phyloP scores from a whole-genome alignment of 2,329 filamentous ascomycete species.

The Ophiostoma sp. region DNA sequence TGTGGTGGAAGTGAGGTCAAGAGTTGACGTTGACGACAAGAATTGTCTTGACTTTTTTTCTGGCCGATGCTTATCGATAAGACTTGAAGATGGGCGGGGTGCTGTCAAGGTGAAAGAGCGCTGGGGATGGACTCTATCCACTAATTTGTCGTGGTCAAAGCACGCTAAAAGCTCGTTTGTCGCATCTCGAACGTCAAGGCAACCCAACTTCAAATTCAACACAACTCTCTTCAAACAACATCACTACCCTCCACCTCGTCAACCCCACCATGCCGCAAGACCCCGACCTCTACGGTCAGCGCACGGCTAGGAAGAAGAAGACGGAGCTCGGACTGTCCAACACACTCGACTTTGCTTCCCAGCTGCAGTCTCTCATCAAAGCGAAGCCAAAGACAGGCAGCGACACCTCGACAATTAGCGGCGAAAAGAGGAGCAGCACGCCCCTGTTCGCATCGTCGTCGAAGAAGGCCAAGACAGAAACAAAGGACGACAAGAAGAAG shows the following conservation, averaged over 20 bases:
- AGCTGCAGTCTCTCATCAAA: constrained; percentile 75
- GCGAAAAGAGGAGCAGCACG: constrained; percentile 36
- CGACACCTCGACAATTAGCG: constrained; percentile 56
- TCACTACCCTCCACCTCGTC: background rate
- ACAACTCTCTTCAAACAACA: background rate
- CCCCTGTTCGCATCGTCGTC: background rate
- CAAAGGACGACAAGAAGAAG: background rate
- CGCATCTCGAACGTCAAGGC: background rate
- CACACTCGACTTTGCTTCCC: constrained; percentile 82
- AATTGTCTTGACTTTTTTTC: constrained; percentile 16
- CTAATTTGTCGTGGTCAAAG: background rate
- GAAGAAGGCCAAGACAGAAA: background rate
- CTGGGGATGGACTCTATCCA: background rate
- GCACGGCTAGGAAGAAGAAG: constrained; percentile 66
- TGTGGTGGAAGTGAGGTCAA: background rate
- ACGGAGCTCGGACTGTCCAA: constrained; percentile 70
- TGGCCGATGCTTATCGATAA: constrained; percentile 26
- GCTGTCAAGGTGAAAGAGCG: background rate
- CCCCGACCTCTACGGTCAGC: constrained; percentile 73
- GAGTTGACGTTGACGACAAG: background rate
- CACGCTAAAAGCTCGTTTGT: background rate
- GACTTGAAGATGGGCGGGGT: background rate
- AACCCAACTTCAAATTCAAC: background rate
- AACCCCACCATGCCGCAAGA: constrained; percentile 59
- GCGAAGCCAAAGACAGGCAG: constrained; percentile 43